Conservation (phyloP, 2,329 filamentous ascomycete species). For the Diplodia sapinea region DNA sequence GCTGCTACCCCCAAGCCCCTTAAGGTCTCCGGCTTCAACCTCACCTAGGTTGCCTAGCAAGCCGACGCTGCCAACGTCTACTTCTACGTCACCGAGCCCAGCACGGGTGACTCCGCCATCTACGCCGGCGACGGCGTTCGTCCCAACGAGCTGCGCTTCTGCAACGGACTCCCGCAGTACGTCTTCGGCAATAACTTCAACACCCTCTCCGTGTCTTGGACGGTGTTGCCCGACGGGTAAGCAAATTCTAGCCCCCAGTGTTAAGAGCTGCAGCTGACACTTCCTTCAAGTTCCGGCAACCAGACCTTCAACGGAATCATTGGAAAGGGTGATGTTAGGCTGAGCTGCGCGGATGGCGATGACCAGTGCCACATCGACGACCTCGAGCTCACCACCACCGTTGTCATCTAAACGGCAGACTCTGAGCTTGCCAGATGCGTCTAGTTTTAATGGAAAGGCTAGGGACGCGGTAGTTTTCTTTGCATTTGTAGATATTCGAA, state of each 20-base stretch:
- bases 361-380: too few species aligned
- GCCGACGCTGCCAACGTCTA: background rate
- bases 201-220: background rate
- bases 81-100: slow-evolving; percentile 1
- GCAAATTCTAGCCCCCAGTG: background rate
- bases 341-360: too few species aligned
- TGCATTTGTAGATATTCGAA: too few species aligned
- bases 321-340: too few species aligned
- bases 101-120: background rate
- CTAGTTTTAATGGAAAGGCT: too few species aligned
- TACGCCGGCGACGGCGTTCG: background rate
- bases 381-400: too few species aligned
- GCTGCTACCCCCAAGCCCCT: background rate
- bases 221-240: slow-evolving; percentile 3
- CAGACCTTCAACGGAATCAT: too few species aligned
- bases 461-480: too few species aligned
- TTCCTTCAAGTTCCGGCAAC: too few species aligned
- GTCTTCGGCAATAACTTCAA: background rate
- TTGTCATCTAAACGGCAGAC: too few species aligned
- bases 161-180: slow-evolving; percentile 6
- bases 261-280: too few species aligned
- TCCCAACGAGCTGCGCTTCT: slow-evolving; percentile 6
- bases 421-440: too few species aligned
- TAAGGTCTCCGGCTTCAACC: background rate
- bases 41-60: background rate